These are phyloP conservation scores for Cymbidium sinense DNA, from an alignment of 106 monocot species.

Conservation along the genomic window DNA sequence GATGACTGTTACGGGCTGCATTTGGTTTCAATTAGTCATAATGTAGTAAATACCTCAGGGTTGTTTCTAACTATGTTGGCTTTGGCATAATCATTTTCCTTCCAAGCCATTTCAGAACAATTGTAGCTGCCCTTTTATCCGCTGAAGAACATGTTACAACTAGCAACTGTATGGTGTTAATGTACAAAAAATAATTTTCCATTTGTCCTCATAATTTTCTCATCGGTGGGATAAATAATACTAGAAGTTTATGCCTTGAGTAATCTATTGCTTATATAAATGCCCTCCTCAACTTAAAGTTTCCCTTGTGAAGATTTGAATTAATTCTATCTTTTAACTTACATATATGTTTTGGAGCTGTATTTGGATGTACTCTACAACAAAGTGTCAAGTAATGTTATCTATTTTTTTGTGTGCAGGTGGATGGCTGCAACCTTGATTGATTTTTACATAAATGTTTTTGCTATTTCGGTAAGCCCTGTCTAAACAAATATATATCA, in stretches of 20 bases:
- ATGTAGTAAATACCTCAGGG: too few species aligned
- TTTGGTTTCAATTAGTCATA: too few species aligned
- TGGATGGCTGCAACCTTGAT: slow-evolving; percentile 77
- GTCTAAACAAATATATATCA: background rate
- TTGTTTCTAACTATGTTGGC: too few species aligned
- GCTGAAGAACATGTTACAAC: background rate
- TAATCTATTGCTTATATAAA: background rate
- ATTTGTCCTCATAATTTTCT: background rate
- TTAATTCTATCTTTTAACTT: background rate
- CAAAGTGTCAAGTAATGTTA: background rate
- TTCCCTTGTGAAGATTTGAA: background rate
- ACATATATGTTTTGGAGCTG: background rate
- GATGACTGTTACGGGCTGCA: too few species aligned
- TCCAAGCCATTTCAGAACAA: too few species aligned
- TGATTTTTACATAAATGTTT: slow-evolving; percentile 66
- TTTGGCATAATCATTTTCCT: too few species aligned
- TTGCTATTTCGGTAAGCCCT: slow-evolving; percentile 58
- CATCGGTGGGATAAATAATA: too few species aligned
- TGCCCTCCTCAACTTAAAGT: background rate
- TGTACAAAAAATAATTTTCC: background rate
- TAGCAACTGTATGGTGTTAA: background rate
- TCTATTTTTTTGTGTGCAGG: slow-evolving; percentile 25
- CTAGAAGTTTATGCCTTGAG: background rate
- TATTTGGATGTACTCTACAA: background rate
- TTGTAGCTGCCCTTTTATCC: background rate